Conservation (phyloP, 2,329 filamentous ascomycete species). For the Botrytis elliptica region DNA sequence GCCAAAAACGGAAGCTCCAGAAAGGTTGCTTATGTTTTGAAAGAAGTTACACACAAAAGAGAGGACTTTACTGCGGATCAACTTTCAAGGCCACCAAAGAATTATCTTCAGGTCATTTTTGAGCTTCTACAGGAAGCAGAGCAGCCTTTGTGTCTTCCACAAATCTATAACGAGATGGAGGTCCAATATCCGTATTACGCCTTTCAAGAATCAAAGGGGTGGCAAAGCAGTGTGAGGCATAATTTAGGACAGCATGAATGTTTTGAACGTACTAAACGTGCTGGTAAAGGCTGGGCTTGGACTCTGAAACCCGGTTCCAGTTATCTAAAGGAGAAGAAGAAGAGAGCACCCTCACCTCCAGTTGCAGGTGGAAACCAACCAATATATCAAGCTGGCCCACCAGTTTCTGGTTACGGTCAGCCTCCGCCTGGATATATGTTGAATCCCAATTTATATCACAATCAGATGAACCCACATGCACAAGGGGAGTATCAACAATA, state of each 20-base stretch:
- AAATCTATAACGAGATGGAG: conserved; percentile 59
- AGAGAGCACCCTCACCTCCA: conserved; percentile 43
- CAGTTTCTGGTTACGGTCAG: conserved; percentile 24
- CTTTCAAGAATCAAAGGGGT: conserved; percentile 53
- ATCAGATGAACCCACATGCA: conserved; percentile 29
- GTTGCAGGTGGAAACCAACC: conserved; percentile 34
- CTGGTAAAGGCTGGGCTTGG: conserved; percentile 58
- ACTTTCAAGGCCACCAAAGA: conserved; percentile 62
- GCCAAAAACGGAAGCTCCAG: conserved; percentile 31
- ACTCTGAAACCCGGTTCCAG: conserved; percentile 51
- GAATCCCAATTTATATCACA: conserved; percentile 31
- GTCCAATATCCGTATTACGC: conserved; percentile 58
- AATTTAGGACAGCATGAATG: conserved; percentile 57
- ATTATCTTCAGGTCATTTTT: conserved; percentile 57
- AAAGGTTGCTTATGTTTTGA: conserved; percentile 44
- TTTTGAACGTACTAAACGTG: conserved; percentile 53
- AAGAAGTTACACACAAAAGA: conserved; percentile 54
- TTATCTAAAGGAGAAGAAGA: conserved; percentile 57
- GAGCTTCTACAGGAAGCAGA: conserved; percentile 53
- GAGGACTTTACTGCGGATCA: conserved; percentile 67
- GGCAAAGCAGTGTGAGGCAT: conserved; percentile 63
- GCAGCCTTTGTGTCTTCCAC: conserved; percentile 55
- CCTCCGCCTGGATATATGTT: conserved; percentile 27
- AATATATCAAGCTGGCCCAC: conserved; percentile 34
- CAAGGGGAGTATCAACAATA: conserved; percentile 21